These are phyloP conservation scores for Naganishia cerealis DNA, from an alignment of 1,284 basidiomycete species.

Conservation along the genomic window DNA sequence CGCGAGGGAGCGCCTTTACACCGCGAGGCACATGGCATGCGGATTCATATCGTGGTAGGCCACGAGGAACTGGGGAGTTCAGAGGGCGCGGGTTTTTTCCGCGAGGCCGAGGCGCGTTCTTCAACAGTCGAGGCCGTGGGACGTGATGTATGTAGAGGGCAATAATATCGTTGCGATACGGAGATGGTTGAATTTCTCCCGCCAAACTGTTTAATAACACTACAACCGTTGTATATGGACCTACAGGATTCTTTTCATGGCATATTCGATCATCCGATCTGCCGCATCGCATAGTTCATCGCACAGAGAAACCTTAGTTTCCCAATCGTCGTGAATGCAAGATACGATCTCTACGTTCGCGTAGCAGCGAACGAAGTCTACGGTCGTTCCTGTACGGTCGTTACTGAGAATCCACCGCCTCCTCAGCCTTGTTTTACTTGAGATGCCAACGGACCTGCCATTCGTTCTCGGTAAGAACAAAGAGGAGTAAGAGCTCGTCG, in stretches of 20 bases:
- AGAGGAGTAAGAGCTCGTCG: too few species aligned
- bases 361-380: too few species aligned
- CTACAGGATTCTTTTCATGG: not conserved
- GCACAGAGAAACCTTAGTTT: too few species aligned
- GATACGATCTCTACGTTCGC: too few species aligned
- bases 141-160: not conserved
- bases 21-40: constrained; percentile 31
- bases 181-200: not conserved
- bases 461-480: too few species aligned
- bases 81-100: constrained; percentile 22
- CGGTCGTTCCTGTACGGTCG: too few species aligned
- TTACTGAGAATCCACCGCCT: too few species aligned
- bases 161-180: not conserved
- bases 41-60: constrained; percentile 24
- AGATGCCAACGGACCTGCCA: too few species aligned
- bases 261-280: not conserved
- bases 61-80: constrained; percentile 26
- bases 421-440: too few species aligned
- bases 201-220: not conserved
- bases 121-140: constrained; percentile 19
- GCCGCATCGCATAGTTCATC: too few species aligned
- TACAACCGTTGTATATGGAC: constrained; percentile 1
- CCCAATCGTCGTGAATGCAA: too few species aligned
- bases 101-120: constrained; percentile 18
- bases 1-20: constrained; percentile 19